Conservation (phyloP, 2,329 filamentous ascomycete species). For the Beauveria pseudobassiana region DNA sequence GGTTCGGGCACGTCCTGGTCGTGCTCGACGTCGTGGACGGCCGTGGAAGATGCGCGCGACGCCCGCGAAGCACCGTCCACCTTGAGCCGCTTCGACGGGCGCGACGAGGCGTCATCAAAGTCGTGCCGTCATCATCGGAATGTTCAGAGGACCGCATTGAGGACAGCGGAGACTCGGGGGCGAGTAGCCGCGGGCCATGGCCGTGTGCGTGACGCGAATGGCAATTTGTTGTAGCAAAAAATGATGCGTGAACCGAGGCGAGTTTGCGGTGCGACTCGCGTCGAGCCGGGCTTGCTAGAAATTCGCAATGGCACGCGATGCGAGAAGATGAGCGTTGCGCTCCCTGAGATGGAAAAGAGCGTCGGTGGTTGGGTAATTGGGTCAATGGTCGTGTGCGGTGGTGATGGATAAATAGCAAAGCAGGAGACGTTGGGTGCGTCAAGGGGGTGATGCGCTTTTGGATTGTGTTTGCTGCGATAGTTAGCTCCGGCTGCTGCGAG, state of each 20-base stretch:
- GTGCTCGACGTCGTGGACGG: constrained; percentile 33
- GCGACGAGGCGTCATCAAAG: constrained; percentile 29
- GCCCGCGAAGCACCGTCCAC: constrained; percentile 36
- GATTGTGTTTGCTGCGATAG: constrained; percentile 7
- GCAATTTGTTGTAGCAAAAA: too few relatives aligned
- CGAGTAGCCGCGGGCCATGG: constrained; percentile 30
- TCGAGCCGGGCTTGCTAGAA: background rate
- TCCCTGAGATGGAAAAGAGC: constrained; percentile 8
- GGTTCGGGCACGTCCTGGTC: constrained; percentile 37
- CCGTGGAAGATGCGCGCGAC: constrained; percentile 38
- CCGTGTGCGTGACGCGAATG: background rate
- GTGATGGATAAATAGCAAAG: background rate
- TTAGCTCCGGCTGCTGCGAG: background rate
- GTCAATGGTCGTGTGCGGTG: background rate
- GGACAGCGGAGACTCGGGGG: constrained; percentile 41
- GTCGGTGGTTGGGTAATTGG: background rate
- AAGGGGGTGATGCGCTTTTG: background rate
- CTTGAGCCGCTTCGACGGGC: constrained; percentile 42
- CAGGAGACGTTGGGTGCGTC: background rate
- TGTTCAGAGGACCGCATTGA: constrained; percentile 39
- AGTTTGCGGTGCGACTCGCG: background rate
- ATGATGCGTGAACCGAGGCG: background rate
- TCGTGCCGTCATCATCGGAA: constrained; percentile 40
- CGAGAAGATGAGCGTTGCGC: constrained; percentile 8
- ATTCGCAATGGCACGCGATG: constrained; percentile 5